phyloP scores from a whole-genome alignment of 768 basidiomycete species.

The Tricholoma saponaceum region DNA sequence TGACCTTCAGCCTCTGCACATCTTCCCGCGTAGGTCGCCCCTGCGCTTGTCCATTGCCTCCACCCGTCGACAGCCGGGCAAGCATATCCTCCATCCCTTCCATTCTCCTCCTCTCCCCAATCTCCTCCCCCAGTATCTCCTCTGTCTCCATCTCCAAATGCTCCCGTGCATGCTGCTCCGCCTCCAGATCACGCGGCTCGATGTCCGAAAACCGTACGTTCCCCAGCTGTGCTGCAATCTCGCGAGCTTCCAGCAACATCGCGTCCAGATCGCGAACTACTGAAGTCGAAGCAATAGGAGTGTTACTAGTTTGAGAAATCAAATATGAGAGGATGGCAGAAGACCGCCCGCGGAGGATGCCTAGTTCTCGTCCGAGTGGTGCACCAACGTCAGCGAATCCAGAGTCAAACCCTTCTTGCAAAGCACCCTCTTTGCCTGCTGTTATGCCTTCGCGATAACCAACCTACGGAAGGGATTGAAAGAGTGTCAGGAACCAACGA shows the following conservation, averaged over 20 bases:
- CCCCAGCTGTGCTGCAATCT: slow-evolving; percentile 53
- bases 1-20: slow-evolving; percentile 32
- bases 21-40: slow-evolving; percentile 36
- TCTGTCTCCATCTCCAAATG: slow-evolving; percentile 47
- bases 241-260: slow-evolving; percentile 42
- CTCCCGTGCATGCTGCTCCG: slow-evolving; percentile 70
- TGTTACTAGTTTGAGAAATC: slow-evolving; percentile 22
- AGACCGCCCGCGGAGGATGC: slow-evolving; percentile 68
- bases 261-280: slow-evolving; percentile 7
- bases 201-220: slow-evolving; percentile 67
- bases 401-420: slow-evolving; percentile 88
- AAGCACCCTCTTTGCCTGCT: slow-evolving; percentile 80
- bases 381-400: slow-evolving; percentile 74
- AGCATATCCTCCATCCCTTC: slow-evolving; percentile 58
- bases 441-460: slow-evolving; percentile 98
- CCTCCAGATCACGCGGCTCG: slow-evolving; percentile 71
- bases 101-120: slow-evolving; percentile 44
- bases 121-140: slow-evolving; percentile 36
- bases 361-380: slow-evolving; percentile 74
- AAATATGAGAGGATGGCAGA: slow-evolving; percentile 62
- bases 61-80: slow-evolving; percentile 33
- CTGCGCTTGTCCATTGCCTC: slow-evolving; percentile 9
- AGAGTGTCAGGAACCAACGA: neutral
- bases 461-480: slow-evolving; percentile 41
- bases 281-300: neutral